These are phyloP conservation scores for Diaporthe ampelina DNA, from an alignment of 2,329 filamentous ascomycete species.

Conservation along the genomic window DNA sequence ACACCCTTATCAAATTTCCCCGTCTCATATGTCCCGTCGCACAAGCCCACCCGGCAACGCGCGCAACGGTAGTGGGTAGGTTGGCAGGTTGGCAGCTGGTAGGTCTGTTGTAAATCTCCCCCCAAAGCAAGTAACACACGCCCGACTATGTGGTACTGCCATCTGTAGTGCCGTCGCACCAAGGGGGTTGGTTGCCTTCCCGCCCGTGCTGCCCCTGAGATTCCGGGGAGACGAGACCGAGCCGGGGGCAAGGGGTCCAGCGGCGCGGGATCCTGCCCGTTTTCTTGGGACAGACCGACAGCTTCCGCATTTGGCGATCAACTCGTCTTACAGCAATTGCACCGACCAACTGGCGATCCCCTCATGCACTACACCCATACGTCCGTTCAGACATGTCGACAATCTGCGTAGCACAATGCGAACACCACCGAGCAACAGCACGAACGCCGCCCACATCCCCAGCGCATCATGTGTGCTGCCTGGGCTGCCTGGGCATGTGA, in stretches of 20 bases:
- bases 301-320: not conserved
- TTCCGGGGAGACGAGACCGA: slow-evolving; percentile 17
- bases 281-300: not conserved
- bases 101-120: not conserved
- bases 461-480: slow-evolving; percentile 10
- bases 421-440: not conserved
- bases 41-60: slow-evolving; percentile 8
- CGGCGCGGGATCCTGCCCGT: slow-evolving; percentile 3
- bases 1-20: slow-evolving; percentile 12
- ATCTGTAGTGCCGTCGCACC: slow-evolving; percentile 6
- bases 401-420: no score
- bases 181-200: not conserved
- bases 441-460: not conserved
- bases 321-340: no score
- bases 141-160: not conserved
- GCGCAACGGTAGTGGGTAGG: not conserved
- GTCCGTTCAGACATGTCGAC: no score
- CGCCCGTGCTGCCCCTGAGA: slow-evolving; percentile 7
- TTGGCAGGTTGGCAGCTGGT: no score
- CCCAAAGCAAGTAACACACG: not conserved
- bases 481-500: not conserved
- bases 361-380: no score
- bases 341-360: not conserved
- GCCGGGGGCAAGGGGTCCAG: not conserved
- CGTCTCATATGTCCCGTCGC: not conserved